A percentile compares a stretch with the other conserved stretches of the same genome.
These are phyloP conservation scores for Phialocephala sp. DNA, from an alignment of 2,329 filamentous ascomycete species.

Conservation along the genomic window DNA sequence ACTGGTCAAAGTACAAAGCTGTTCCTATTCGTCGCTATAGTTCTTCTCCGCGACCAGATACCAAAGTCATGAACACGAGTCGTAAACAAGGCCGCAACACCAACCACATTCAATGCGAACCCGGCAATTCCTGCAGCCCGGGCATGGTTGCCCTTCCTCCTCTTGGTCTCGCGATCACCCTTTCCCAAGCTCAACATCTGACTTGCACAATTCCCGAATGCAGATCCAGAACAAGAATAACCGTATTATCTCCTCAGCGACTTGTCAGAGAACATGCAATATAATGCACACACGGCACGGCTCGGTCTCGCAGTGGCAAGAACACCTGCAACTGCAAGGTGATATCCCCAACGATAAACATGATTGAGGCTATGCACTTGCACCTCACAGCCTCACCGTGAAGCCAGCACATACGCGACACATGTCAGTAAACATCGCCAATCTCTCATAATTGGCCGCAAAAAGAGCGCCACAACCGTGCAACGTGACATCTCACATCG, in stretches of 20 bases:
- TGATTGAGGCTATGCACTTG: conserved; percentile 10
- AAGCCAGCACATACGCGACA: not conserved
- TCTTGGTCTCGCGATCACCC: not conserved
- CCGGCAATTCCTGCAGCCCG: conserved; percentile 23
- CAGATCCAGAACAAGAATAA: conserved; percentile 6
- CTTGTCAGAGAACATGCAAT: not conserved
- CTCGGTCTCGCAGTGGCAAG: not conserved
- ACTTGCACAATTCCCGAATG: not conserved
- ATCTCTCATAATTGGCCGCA: not conserved
- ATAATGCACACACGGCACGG: conserved; percentile 1
- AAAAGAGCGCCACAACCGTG: conserved; percentile 3
- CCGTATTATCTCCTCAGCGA: not conserved
- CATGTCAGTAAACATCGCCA: not conserved
- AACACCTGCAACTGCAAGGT: not conserved
- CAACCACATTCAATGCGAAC: conserved; percentile 32
- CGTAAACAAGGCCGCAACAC: conserved; percentile 36
- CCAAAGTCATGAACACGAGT: conserved; percentile 40
- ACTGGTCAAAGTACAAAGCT: conserved; percentile 29
- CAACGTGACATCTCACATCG: not conserved
- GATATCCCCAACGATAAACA: not conserved
- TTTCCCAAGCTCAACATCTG: not conserved
- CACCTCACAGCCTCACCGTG: conserved; percentile 2
- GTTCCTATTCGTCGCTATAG: conserved; percentile 37
- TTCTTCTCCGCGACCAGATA: conserved; percentile 34
- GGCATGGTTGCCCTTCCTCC: not conserved